Conservation (phyloP, 2,329 filamentous ascomycete genomes). For the Colletotrichum plurivorum region DNA sequence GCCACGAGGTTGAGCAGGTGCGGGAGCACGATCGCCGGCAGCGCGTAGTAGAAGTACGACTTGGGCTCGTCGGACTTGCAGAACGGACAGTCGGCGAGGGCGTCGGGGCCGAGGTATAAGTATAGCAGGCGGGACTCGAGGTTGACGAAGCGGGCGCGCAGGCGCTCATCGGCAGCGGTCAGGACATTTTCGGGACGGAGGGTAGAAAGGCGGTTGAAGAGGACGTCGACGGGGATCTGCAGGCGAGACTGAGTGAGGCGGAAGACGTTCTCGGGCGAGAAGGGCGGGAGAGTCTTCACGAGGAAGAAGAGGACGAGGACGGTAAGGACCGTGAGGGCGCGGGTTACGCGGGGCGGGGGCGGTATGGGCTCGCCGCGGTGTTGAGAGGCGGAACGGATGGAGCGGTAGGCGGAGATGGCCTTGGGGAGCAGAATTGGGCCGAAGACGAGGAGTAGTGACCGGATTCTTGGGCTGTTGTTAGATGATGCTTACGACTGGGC, state of each 20-base stretch:
- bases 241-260: conserved; percentile 82
- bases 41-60: conserved; percentile 84
- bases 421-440: conserved; percentile 81
- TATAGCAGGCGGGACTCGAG: conserved; percentile 84
- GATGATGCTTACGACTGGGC: neutral
- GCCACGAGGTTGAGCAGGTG: conserved; percentile 84
- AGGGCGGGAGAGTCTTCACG: conserved; percentile 74
- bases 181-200: conserved; percentile 65
- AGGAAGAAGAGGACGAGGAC: conserved; percentile 60
- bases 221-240: conserved; percentile 85
- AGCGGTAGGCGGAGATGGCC: conserved; percentile 75
- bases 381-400: conserved; percentile 59
- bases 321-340: conserved; percentile 74
- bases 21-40: conserved; percentile 80
- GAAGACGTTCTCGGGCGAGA: conserved; percentile 88
- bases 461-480: conserved; percentile 56
- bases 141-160: conserved; percentile 78
- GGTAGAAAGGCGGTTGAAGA: conserved; percentile 81
- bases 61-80: conserved; percentile 79
- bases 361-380: conserved; percentile 64
- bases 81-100: conserved; percentile 84
- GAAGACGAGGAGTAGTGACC: conserved; percentile 72
- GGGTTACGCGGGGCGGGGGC: conserved; percentile 68
- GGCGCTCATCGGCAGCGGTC: conserved; percentile 71
- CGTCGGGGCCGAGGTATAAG: conserved; percentile 83